A percentile compares a stretch with the other conserved stretches of the same genome.
phyloP scores from a whole-genome alignment of 768 basidiomycete species.

The Amanita muscaria region DNA sequence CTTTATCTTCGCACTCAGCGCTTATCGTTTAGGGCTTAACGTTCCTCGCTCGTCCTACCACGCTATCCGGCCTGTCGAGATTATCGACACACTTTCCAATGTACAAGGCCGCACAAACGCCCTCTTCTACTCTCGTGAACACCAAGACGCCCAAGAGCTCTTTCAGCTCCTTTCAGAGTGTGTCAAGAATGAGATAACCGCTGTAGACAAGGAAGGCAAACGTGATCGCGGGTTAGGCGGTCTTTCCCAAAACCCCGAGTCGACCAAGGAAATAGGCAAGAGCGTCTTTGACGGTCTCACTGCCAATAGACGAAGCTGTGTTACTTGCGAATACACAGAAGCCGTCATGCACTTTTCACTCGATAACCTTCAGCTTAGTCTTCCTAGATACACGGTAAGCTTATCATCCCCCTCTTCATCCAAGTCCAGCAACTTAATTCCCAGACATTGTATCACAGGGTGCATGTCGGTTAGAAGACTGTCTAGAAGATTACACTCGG shows the following conservation, averaged over 20 bases:
- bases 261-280: slow-evolving; percentile 30
- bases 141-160: slow-evolving; percentile 98
- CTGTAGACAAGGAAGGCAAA: slow-evolving; percentile 62
- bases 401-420: slow-evolving; percentile 7
- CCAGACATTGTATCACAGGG: slow-evolving; percentile 29
- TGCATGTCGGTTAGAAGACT: slow-evolving; percentile 68
- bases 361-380: slow-evolving; percentile 74
- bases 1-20: slow-evolving; percentile 2
- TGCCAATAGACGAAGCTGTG: slow-evolving; percentile 82
- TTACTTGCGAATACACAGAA: slow-evolving; percentile 87
- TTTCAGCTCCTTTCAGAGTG: slow-evolving; percentile 90
- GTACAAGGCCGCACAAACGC: slow-evolving; percentile 45
- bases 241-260: slow-evolving; percentile 22
- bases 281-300: slow-evolving; percentile 86
- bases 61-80: slow-evolving; percentile 61
- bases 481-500: slow-evolving; percentile 81
- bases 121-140: slow-evolving; percentile 81
- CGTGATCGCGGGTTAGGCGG: slow-evolving; percentile 67
- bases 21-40: slow-evolving; percentile 45
- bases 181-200: slow-evolving; percentile 73
- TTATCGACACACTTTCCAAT: slow-evolving; percentile 63
- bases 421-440: slow-evolving; percentile 3
- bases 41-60: slow-evolving; percentile 46
- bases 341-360: slow-evolving; percentile 89
- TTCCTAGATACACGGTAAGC: slow-evolving; percentile 58